Evolutionary conservation across 805 yeast species (phyloP).

Genomic region (Candida alai): DNA sequence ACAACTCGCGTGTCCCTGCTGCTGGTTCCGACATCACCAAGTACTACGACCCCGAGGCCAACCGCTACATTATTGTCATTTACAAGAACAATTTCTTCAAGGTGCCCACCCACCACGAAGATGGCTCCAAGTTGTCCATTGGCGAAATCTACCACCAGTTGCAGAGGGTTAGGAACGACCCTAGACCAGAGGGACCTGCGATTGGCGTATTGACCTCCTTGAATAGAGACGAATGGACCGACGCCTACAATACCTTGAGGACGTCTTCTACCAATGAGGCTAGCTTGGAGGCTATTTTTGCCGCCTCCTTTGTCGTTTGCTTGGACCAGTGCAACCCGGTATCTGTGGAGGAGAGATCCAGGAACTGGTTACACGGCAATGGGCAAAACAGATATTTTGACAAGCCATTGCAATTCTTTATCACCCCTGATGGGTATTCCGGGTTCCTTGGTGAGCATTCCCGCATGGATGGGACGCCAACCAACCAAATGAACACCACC

Average conservation of each 20-base stretch:
- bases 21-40: constrained; percentile 60
- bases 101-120: constrained; percentile 50
- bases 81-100: constrained; percentile 80
- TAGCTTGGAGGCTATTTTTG: constrained; percentile 64
- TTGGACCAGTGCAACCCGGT: constrained; percentile 71
- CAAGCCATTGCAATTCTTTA: constrained; percentile 83
- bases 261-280: constrained; percentile 58
- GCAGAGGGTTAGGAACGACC: constrained; percentile 41
- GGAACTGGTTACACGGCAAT: constrained; percentile 92
- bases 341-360: constrained; percentile 78
- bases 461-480: constrained; percentile 97
- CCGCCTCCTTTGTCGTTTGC: constrained; percentile 76
- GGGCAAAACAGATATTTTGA: constrained; percentile 89
- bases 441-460: constrained; percentile 97
- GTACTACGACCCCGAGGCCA: constrained; percentile 43
- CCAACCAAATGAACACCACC: constrained; percentile 79
- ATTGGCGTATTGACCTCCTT: constrained; percentile 79
- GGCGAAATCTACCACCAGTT: constrained; percentile 57
- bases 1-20: constrained; percentile 79
- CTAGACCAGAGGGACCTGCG: constrained; percentile 45
- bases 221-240: constrained; percentile 80
- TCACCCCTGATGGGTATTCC: constrained; percentile 77
- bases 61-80: constrained; percentile 69
- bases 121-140: constrained; percentile 43
- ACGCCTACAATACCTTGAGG: constrained; percentile 53